phyloP scores from a whole-genome alignment of 1,284 basidiomycete species.

The Puccinia triticina region DNA sequence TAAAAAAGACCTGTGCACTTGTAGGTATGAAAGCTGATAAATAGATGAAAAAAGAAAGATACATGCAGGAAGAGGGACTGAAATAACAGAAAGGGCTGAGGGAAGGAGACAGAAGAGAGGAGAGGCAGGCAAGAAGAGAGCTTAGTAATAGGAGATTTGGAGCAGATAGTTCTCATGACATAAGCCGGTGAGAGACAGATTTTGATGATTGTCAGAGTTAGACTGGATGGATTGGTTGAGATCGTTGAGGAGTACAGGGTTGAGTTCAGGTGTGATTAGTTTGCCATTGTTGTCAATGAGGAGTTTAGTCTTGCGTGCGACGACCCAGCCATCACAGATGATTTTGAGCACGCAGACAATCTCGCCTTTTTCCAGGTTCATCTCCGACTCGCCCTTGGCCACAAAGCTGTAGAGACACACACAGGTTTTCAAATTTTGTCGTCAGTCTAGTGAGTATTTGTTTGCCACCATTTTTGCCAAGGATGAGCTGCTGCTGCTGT shows the following conservation, averaged over 20 bases:
- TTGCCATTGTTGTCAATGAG: constrained; percentile 32
- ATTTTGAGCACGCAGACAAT: constrained; percentile 29
- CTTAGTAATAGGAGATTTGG: constrained; percentile 19
- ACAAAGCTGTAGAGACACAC: constrained; percentile 43
- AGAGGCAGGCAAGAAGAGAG: background rate
- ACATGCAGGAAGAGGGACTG: too few relatives aligned
- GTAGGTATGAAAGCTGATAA: too few relatives aligned
- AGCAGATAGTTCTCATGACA: constrained; percentile 32
- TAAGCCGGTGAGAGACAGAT: constrained; percentile 9
- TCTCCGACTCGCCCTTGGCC: constrained; percentile 34
- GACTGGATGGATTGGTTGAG: background rate
- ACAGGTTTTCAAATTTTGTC: background rate
- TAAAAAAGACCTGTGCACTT: too few relatives aligned
- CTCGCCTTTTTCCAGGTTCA: constrained; percentile 37
- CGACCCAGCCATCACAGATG: constrained; percentile 49
- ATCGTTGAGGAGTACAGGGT: background rate
- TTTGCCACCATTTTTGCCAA: background rate
- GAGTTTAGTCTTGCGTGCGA: constrained; percentile 18
- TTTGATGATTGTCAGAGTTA: background rate
- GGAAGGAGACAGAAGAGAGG: background rate
- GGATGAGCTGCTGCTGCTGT: background rate
- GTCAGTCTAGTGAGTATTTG: background rate
- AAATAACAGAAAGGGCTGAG: too few relatives aligned
- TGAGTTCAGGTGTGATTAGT: background rate
- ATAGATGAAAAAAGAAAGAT: too few relatives aligned